Base-by-base conservation (phyloP, 768 basidiomycete genomes). In the Leucosporidium scottii region DNA sequence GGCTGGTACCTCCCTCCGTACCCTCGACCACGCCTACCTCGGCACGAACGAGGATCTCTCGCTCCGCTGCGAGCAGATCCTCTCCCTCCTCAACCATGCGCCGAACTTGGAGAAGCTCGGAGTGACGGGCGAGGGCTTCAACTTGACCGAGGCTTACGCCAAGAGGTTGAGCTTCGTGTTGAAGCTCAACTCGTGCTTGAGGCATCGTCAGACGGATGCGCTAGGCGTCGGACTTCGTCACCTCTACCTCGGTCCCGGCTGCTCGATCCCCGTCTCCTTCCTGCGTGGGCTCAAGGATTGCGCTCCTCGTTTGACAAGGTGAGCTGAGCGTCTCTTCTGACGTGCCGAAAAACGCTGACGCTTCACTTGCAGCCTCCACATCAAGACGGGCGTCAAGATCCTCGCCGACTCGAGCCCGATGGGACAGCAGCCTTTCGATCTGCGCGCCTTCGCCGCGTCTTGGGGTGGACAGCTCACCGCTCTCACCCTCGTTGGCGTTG, bases 381-480 rank as follows among this genome's bases (percentile, higher is more conserved):
- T 65, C 59, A 44, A 44, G 15, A 5, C n/a, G 4, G 64, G 64
- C 9, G 64, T 65, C 39, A 58, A 57, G 36, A 28, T 65, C 25
- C 10, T 51, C 4, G n/a, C 44, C 36, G 64, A 65, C 27, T 25
- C 64, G 36, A 60, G 50, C 13, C 47, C 64, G 12, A 18, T 8
- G n/a, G 64, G 64, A 8, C 27, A 28, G 23, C 53, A 23, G 18
- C 64, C 64, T n/a, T 65, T 65, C 58, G 59, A 65, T 30, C 59
- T 65, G 21, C 36, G 39, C 2, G 58, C 51, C 1, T 65, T 51
- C 36, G 44, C 23, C 2, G 12, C 10, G 23, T n/a, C 36, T 1
- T 59, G 36, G 34, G 57, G 57, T 0, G 36, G 12, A 6, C 23
- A 34, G 28, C 64, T 65, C 50, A 54, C 39, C 6, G 34, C 50